Evolutionary conservation across 2,329 filamentous ascomycete genomes (phyloP).

Genomic region (Ceratocystis cacaofunesta): DNA sequence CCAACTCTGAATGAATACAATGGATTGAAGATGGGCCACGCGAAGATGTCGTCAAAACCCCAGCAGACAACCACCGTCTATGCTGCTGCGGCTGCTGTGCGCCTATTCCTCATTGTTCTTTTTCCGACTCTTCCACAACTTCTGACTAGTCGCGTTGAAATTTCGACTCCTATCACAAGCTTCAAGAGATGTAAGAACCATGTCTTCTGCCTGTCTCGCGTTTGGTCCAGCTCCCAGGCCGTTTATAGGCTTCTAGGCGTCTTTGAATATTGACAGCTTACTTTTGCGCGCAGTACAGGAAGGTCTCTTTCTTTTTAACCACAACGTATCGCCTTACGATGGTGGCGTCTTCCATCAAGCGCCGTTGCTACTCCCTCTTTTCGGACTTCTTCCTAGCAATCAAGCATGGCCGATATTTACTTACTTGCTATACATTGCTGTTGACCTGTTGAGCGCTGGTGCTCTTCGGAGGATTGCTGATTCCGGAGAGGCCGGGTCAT

Average conservation of each 20-base stretch:
- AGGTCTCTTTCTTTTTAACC: slow-evolving; percentile 86
- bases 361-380: slow-evolving; percentile 78
- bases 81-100: slow-evolving; percentile 58
- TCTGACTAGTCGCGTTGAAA: slow-evolving; percentile 80
- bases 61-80: slow-evolving; percentile 38
- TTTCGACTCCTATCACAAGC: slow-evolving; percentile 92
- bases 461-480: slow-evolving; percentile 67
- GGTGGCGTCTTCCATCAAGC: slow-evolving; percentile 75
- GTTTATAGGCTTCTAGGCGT: neutral
- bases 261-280: slow-evolving; percentile 8
- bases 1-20: slow-evolving; percentile 11
- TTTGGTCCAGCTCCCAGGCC: neutral
- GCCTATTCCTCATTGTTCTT: slow-evolving; percentile 61
- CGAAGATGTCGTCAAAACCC: slow-evolving; percentile 15
- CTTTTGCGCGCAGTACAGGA: slow-evolving; percentile 57
- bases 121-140: slow-evolving; percentile 77
- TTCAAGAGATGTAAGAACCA: slow-evolving; percentile 74
- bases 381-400: slow-evolving; percentile 69
- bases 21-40: slow-evolving; percentile 14
- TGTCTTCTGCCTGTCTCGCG: neutral
- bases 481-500: slow-evolving; percentile 62
- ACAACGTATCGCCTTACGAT: slow-evolving; percentile 94
- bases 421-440: slow-evolving; percentile 60
- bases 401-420: slow-evolving; percentile 55
- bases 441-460: slow-evolving; percentile 71